Percentiles rank a stretch among this genome's conserved stretches.
These are phyloP conservation scores for Tympanopsis confertula DNA, from an alignment of 2,329 filamentous ascomycete species.

Conservation along the genomic window DNA sequence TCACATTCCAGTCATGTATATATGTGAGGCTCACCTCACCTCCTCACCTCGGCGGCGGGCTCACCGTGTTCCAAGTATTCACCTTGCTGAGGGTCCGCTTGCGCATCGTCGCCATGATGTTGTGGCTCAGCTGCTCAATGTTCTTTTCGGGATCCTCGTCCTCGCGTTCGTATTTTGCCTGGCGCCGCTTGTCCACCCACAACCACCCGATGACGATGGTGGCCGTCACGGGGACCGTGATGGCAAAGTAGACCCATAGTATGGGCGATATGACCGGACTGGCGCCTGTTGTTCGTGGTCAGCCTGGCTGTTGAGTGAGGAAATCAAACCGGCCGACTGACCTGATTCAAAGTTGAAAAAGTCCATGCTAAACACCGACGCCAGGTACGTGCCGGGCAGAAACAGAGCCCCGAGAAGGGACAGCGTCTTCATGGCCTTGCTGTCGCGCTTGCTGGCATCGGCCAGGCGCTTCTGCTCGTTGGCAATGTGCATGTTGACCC, in stretches of 20 bases:
- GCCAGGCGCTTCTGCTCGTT: conserved; percentile 46
- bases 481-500: conserved; percentile 51
- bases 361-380: conserved; percentile 54
- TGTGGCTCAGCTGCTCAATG: conserved; percentile 42
- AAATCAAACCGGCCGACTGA: conserved; percentile 6
- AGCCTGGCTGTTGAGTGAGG: background rate
- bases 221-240: conserved; percentile 45
- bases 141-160: conserved; percentile 39
- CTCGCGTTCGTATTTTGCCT: conserved; percentile 33
- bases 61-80: conserved; percentile 36
- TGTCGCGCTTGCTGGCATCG: conserved; percentile 48
- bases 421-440: conserved; percentile 54
- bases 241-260: conserved; percentile 53
- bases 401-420: conserved; percentile 53
- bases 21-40: background rate
- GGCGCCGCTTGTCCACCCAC: conserved; percentile 36
- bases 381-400: conserved; percentile 48
- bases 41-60: conserved; percentile 10
- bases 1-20: too few relatives aligned
- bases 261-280: conserved; percentile 32
- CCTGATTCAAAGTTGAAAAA: conserved; percentile 51
- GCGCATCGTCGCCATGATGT: conserved; percentile 43
- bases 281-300: conserved; percentile 12
- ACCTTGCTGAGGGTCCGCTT: conserved; percentile 44
- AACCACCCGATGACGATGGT: conserved; percentile 43